phyloP scores from a whole-genome alignment of 2,329 filamentous ascomycete species.

The Leptographium lundbergii region DNA sequence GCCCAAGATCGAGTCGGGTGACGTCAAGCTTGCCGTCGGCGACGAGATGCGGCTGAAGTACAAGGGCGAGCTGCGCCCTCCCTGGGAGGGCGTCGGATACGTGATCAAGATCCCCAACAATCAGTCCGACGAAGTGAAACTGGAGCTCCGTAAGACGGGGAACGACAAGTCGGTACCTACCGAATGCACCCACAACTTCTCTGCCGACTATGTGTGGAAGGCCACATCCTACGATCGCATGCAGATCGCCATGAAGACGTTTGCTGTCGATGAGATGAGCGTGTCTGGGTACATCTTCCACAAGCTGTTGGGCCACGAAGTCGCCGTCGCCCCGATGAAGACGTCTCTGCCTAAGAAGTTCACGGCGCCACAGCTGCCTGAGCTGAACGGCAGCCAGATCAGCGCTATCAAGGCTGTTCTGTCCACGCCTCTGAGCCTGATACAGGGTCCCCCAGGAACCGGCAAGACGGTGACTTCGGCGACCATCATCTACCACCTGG shows the following conservation, averaged over 20 bases:
- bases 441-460: constrained; percentile 92
- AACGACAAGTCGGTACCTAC: constrained; percentile 95
- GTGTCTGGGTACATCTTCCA: constrained; percentile 99
- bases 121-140: constrained; percentile 91
- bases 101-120: constrained; percentile 99
- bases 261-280: constrained; percentile 94
- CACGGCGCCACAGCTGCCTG: constrained; percentile 83
- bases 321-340: constrained; percentile 90
- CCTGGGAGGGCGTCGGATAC: constrained; percentile 97
- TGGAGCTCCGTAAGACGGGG: constrained; percentile 85
- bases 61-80: constrained; percentile 78
- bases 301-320: constrained; percentile 87
- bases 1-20: constrained; percentile 91
- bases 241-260: constrained; percentile 98
- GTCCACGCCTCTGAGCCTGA: constrained; percentile 85
- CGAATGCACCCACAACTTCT: constrained; percentile 95
- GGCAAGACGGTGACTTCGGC: constrained; percentile 98
- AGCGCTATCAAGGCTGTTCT: constrained; percentile 92
- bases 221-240: constrained; percentile 98
- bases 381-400: constrained; percentile 91
- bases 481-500: constrained; percentile 95
- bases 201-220: constrained; percentile 98
- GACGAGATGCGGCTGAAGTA: constrained; percentile 98
- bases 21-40: constrained; percentile 94
- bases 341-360: constrained; percentile 93